Evolutionary conservation across 2,329 filamentous ascomycete genomes (phyloP).

Genomic region (Bipolaris victoriae): DNA sequence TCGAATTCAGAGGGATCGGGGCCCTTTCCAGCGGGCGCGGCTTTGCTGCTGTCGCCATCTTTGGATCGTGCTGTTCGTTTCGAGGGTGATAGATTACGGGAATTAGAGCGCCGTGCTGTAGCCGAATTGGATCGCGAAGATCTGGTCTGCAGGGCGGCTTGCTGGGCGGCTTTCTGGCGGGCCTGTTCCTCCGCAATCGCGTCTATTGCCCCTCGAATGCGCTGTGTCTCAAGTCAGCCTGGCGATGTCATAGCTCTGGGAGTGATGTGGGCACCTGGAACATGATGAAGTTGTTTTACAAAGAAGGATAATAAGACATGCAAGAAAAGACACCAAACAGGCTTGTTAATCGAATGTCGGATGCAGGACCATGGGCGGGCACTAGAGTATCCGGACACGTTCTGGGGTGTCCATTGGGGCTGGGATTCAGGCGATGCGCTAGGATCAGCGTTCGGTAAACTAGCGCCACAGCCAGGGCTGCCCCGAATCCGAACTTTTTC

Average conservation of each 20-base stretch:
- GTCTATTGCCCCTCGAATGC: constrained; percentile 84
- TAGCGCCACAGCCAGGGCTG: constrained; percentile 8
- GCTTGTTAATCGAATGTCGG: constrained; percentile 2
- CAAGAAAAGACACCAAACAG: constrained; percentile 4
- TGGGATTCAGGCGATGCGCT: constrained; percentile 9
- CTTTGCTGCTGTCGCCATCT: constrained; percentile 44
- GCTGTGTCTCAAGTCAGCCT: constrained; percentile 56
- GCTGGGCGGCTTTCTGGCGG: constrained; percentile 64
- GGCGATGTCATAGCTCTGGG: not conserved
- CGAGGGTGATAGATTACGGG: constrained; percentile 50
- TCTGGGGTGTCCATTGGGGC: constrained; percentile 15
- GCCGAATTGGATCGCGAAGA: constrained; percentile 54
- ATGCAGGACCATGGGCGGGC: constrained; percentile 1
- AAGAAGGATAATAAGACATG: constrained; percentile 15
- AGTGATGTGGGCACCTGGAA: constrained; percentile 38
- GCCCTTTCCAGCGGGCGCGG: constrained; percentile 58
- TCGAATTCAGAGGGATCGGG: constrained; percentile 90
- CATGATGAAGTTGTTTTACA: constrained; percentile 37
- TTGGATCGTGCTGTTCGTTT: constrained; percentile 40
- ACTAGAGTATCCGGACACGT: constrained; percentile 14
- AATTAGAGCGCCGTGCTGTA: constrained; percentile 54
- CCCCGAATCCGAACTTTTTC: constrained; percentile 17
- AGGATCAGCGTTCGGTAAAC: constrained; percentile 19
- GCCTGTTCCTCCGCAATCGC: constrained; percentile 91
- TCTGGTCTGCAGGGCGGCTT: constrained; percentile 50